Evolutionary conservation across 1,284 basidiomycete species (phyloP).

Genomic region (Ustilago loliicola): DNA sequence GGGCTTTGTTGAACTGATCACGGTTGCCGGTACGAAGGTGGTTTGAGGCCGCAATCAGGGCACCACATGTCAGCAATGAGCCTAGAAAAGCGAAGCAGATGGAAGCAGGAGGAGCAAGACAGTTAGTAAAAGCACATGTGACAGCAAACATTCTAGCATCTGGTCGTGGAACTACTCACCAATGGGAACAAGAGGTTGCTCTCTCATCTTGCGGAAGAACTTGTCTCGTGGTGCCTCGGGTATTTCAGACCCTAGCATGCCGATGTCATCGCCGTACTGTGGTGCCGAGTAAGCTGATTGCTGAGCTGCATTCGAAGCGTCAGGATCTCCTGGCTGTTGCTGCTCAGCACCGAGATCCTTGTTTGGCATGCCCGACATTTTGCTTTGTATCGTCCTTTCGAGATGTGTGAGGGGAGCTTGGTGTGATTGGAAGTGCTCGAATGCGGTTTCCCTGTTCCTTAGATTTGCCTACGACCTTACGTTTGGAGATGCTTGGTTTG

Average conservation of each 20-base stretch:
- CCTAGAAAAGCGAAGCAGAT: slow-evolving; percentile 34
- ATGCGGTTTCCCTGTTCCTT: background rate
- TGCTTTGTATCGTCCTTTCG: background rate
- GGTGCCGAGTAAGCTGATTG: background rate
- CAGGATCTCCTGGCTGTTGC: slow-evolving; percentile 42
- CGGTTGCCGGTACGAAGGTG: slow-evolving; percentile 66
- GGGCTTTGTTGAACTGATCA: slow-evolving; percentile 62
- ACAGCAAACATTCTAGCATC: background rate
- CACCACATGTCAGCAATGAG: slow-evolving; percentile 62
- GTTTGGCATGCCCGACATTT: slow-evolving; percentile 45
- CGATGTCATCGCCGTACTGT: slow-evolving; percentile 9
- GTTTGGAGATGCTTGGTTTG: background rate
- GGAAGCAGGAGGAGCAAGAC: background rate
- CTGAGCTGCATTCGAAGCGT: background rate
- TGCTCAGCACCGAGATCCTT: slow-evolving; percentile 37
- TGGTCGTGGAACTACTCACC: slow-evolving; percentile 44
- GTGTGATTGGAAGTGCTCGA: background rate
- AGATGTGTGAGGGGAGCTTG: background rate
- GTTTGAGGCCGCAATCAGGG: slow-evolving; percentile 64
- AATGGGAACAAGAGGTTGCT: slow-evolving; percentile 68
- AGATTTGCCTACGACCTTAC: background rate
- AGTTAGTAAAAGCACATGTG: background rate
- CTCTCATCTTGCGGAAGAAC: slow-evolving; percentile 64
- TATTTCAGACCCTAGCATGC: slow-evolving; percentile 15
- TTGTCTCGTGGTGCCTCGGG: slow-evolving; percentile 58